These are phyloP conservation scores for Fraxinus pennsylvanica DNA, from an alignment of 257 asterid genomes.

Conservation along the genomic window DNA sequence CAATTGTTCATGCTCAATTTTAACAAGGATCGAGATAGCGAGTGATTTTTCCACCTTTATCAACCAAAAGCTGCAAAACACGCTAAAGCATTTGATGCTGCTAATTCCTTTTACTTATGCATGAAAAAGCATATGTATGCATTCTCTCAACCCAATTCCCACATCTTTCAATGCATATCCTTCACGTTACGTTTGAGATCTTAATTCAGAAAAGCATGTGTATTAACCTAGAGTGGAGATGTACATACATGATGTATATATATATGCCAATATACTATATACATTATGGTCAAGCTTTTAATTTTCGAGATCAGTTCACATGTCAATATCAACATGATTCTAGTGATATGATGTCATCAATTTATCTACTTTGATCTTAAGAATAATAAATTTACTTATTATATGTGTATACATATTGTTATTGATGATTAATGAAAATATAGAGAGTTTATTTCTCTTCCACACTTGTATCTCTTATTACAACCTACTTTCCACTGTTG, in stretches of 20 bases:
- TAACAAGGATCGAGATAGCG: neutral
- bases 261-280: neutral
- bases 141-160: neutral
- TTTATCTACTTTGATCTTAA: neutral
- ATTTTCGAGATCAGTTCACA: neutral
- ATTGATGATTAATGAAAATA: neutral
- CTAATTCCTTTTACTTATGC: neutral
- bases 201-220: neutral
- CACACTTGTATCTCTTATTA: neutral
- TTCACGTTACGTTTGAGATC: neutral
- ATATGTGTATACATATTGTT: neutral
- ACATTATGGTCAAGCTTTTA: neutral
- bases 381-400: neutral
- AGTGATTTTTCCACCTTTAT: neutral
- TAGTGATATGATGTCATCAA: neutral
- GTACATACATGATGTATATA: neutral
- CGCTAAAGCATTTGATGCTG: neutral
- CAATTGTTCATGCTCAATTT: neutral
- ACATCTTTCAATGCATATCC: neutral
- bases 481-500: neutral
- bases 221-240: neutral
- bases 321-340: neutral
- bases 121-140: neutral
- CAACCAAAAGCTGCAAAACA: neutral
- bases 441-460: neutral